Evolutionary conservation across 1,284 basidiomycete species (phyloP).

Genomic region (Ceratobasidium sp.): DNA sequence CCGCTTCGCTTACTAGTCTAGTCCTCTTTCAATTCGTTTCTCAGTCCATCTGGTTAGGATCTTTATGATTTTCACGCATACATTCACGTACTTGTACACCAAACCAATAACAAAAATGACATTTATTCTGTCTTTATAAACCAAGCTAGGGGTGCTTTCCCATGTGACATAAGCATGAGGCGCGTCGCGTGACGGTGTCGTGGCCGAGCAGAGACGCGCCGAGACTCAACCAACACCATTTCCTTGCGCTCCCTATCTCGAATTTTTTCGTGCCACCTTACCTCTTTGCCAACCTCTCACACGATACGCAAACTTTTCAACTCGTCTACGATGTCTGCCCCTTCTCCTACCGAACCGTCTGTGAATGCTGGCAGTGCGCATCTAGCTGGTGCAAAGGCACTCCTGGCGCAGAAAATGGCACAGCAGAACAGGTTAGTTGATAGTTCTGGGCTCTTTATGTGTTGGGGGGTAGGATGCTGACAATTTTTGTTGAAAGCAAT

Average conservation of each 20-base stretch:
- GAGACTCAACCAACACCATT: conserved; percentile 17
- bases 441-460: conserved; percentile 45
- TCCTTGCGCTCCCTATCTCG: neutral
- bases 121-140: too few species aligned
- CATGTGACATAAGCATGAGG: conserved; percentile 18
- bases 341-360: conserved; percentile 8
- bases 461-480: conserved; percentile 33
- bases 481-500: conserved; percentile 63
- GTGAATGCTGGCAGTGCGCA: conserved; percentile 62
- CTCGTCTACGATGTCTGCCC: conserved; percentile 12
- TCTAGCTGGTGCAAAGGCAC: conserved; percentile 70
- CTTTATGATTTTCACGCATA: too few species aligned
- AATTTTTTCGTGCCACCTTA: neutral
- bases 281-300: neutral
- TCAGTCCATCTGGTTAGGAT: neutral
- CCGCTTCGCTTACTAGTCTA: conserved; percentile 58
- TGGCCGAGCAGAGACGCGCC: conserved; percentile 25
- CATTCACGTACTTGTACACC: too few species aligned
- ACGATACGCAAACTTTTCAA: neutral
- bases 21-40: neutral
- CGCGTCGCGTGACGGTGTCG: conserved; percentile 14
- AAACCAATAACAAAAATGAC: too few species aligned
- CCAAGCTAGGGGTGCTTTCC: too few species aligned
- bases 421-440: conserved; percentile 71
- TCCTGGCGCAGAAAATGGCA: conserved; percentile 88